Base-by-base conservation (phyloP, 495 filamentous ascomycete species). In the Cudoniella acicularis region DNA sequence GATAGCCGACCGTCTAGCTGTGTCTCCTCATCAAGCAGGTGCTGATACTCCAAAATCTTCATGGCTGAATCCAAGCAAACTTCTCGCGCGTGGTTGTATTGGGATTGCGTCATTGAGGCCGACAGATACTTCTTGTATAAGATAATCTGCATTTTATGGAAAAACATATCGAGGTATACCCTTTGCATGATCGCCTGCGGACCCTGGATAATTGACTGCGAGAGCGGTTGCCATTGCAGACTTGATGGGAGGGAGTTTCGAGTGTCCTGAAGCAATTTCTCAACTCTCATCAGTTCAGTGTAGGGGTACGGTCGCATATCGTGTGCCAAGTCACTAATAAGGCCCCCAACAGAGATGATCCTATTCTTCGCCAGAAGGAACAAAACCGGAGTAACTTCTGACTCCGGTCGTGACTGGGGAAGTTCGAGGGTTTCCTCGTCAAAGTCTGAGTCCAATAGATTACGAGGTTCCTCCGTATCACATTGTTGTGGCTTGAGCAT, bases 391-490 rank as follows among this genome's bases (percentile, higher is more conserved):
- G 73, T 77, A 0, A 63, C 16, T 45, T 73, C 72, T 16, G 57
- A 75, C 58, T 60, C 74, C 56, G 71, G 67, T 13, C 63, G 65
- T 6, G 72, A 66, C 4, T 64, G 57, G 1, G 76, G 77, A 8
- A 76, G 56, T 26, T 67, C 64, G 4, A 53, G 46, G 20, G 63
- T 70, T 16, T 55, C 50, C 45, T 77, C 73, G 25, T 74, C 70
- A 49, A 79, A 75, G 17, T 78, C 76, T 0, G 49, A 46, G 62
- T 80, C 77, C 24, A 73, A 53, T 2, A 79, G 64, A 47, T 79
- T 80, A 0, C 69, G 69, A 8, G 78, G 77, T 54, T 71, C 69
- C 22, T 60, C 66, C 10, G 75, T 76, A 52, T 78, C 74, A 46
- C 57, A 69, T 11, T 73, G 70, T 2, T 58, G 60, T 9, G 66